These are phyloP conservation scores for Papiliotrema flavescens DNA, from an alignment of 1,284 basidiomycete genomes.

Conservation along the genomic window DNA sequence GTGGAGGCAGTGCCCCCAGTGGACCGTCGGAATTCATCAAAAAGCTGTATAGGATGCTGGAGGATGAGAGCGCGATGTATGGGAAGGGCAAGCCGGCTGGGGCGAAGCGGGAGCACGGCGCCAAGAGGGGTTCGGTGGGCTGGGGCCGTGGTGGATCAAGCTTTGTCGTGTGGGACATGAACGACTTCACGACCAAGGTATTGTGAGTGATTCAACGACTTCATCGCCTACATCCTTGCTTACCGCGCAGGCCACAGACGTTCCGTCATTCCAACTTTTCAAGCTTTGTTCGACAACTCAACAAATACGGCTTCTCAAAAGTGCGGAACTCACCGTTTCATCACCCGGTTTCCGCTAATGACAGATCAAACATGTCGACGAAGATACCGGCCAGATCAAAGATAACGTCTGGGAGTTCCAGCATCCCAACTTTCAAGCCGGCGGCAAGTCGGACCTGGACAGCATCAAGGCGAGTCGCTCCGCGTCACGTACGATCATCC, in stretches of 20 bases:
- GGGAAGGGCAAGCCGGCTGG: conserved; percentile 35
- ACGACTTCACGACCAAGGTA: conserved; percentile 91
- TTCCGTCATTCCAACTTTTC: conserved; percentile 99
- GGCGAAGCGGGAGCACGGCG: conserved; percentile 25
- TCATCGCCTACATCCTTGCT: neutral
- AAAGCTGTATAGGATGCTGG: conserved; percentile 76
- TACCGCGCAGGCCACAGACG: conserved; percentile 62
- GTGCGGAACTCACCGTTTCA: conserved; percentile 45
- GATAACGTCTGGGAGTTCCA: conserved; percentile 78
- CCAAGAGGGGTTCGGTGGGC: conserved; percentile 54
- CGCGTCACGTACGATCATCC: neutral
- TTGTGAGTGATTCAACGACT: conserved; percentile 49
- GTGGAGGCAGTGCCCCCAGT: neutral
- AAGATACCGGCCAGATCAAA: conserved; percentile 38
- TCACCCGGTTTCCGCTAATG: neutral
- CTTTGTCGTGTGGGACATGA: conserved; percentile 98
- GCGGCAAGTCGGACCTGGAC: conserved; percentile 78
- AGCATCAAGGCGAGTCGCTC: conserved; percentile 65
- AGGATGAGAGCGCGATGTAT: conserved; percentile 39
- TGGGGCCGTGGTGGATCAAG: conserved; percentile 85
- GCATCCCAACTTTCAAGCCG: conserved; percentile 88
- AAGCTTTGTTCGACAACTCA: conserved; percentile 86
- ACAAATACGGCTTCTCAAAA: conserved; percentile 99
- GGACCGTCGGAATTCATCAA: conserved; percentile 79
- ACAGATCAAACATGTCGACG: conserved; percentile 45